Conservation (phyloP, 2,329 filamentous ascomycete genomes). For the Podosphaera aphanis region DNA sequence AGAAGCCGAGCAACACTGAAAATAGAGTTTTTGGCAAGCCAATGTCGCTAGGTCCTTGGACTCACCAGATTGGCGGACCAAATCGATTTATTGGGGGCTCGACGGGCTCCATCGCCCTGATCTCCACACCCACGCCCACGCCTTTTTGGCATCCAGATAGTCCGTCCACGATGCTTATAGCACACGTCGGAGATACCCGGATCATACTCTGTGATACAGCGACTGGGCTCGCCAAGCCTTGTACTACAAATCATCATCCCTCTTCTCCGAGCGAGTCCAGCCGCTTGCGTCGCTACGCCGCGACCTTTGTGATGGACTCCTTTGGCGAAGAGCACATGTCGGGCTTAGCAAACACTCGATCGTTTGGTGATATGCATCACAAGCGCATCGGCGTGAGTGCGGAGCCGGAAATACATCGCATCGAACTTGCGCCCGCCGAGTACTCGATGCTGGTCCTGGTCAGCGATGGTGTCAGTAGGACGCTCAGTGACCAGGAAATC, state of each 20-base stretch:
- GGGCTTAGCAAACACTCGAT: slow-evolving; percentile 76
- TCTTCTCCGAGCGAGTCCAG: slow-evolving; percentile 65
- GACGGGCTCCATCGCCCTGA: slow-evolving; percentile 70
- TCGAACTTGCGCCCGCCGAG: slow-evolving; percentile 61
- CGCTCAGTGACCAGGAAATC: slow-evolving; percentile 77
- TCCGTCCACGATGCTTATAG: slow-evolving; percentile 60
- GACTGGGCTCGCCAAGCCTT: slow-evolving; percentile 54
- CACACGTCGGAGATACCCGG: slow-evolving; percentile 83
- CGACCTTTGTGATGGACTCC: slow-evolving; percentile 76
- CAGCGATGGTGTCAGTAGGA: slow-evolving; percentile 71
- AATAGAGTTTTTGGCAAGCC: slow-evolving; percentile 58
- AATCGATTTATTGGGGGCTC: slow-evolving; percentile 80
- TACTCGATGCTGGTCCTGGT: slow-evolving; percentile 77
- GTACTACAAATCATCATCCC: slow-evolving; percentile 84
- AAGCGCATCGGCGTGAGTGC: slow-evolving; percentile 89
- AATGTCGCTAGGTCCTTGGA: slow-evolving; percentile 28
- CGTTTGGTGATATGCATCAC: slow-evolving; percentile 77
- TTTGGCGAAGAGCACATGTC: slow-evolving; percentile 94
- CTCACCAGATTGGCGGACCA: slow-evolving; percentile 44
- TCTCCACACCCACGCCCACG: slow-evolving; percentile 73
- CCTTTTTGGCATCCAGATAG: slow-evolving; percentile 90
- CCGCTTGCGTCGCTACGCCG: slow-evolving; percentile 64
- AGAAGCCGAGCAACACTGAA: slow-evolving; percentile 44
- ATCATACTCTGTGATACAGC: slow-evolving; percentile 72
- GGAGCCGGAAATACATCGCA: slow-evolving; percentile 65